Evolutionary conservation across 441 rosid species (phyloP).

Genomic region (Adansonia madagascariensis): DNA sequence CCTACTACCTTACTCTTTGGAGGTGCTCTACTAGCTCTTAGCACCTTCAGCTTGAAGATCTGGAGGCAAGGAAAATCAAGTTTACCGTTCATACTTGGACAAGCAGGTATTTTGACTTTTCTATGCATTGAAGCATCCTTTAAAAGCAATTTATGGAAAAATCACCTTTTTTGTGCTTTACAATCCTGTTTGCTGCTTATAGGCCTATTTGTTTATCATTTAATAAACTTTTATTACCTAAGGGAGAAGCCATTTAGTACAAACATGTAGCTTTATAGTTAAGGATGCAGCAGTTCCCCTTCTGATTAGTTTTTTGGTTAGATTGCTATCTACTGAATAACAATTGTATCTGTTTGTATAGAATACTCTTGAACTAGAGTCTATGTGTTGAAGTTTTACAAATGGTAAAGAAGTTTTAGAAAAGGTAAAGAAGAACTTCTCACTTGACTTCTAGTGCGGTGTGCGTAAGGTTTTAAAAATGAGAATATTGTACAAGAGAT

Average conservation of each 20-base stretch:
- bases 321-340: not conserved
- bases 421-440: no score
- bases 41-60: slow-evolving; percentile 76
- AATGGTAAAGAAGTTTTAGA: no score
- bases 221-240: not conserved
- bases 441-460: no score
- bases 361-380: not conserved
- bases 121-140: slow-evolving; percentile 16
- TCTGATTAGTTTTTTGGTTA: not conserved
- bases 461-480: no score
- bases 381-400: not conserved
- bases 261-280: not conserved
- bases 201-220: not conserved
- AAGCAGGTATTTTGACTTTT: slow-evolving; percentile 64
- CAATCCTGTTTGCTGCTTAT: slow-evolving; percentile 1
- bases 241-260: slow-evolving; percentile 13
- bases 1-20: slow-evolving; percentile 63
- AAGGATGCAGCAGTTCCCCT: not conserved
- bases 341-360: not conserved
- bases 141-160: not conserved
- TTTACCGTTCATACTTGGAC: slow-evolving; percentile 84
- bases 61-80: slow-evolving; percentile 93
- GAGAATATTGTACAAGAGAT: no score
- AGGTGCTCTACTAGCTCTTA: slow-evolving; percentile 77
- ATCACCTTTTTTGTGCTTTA: not conserved